These are phyloP conservation scores for Yamadazyma epiphylla DNA, from an alignment of 1,139 yeast genomes.

Conservation along the genomic window DNA sequence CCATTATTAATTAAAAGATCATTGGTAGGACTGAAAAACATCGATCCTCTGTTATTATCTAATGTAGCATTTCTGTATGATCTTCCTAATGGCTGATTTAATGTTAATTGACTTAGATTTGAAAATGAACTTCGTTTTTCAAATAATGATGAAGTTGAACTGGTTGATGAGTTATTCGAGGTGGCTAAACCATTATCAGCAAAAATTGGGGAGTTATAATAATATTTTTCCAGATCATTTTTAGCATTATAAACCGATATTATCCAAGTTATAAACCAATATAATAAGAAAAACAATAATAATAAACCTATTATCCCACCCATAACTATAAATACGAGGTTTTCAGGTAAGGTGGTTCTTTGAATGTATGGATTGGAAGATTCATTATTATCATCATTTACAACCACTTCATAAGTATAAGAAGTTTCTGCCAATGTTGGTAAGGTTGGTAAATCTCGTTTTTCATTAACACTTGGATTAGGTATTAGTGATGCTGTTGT, in stretches of 20 bases:
- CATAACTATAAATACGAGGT: conserved; percentile 41
- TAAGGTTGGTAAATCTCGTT: conserved; percentile 10
- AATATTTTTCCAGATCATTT: conserved; percentile 34
- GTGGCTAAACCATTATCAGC: conserved; percentile 1
- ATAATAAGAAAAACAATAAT: conserved; percentile 17
- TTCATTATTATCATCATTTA: conserved; percentile 4
- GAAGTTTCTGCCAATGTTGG: conserved; percentile 7
- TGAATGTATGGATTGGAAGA: conserved; percentile 31
- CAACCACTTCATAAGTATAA: conserved; percentile 8
- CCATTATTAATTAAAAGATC: conserved; percentile 6
- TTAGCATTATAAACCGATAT: conserved; percentile 27
- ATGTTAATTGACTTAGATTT: conserved; percentile 12
- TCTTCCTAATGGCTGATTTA: conserved; percentile 18
- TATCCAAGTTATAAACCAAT: conserved; percentile 21
- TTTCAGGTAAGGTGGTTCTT: conserved; percentile 22
- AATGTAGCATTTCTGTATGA: conserved; percentile 18
- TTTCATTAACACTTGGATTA: too few species aligned
- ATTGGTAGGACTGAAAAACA: conserved; percentile 32
- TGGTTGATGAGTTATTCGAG: conserved; percentile 4
- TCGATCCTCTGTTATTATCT: conserved; percentile 23
- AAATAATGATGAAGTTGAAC: conserved; percentile 17
- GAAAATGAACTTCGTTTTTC: conserved; percentile 10
- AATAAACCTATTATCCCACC: conserved; percentile 33
- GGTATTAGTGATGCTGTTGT: too few species aligned
- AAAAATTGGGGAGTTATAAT: conserved; percentile 13